These are phyloP conservation scores for Chlorella sp. DNA, from an alignment of 139 green algal genomes.

Conservation along the genomic window DNA sequence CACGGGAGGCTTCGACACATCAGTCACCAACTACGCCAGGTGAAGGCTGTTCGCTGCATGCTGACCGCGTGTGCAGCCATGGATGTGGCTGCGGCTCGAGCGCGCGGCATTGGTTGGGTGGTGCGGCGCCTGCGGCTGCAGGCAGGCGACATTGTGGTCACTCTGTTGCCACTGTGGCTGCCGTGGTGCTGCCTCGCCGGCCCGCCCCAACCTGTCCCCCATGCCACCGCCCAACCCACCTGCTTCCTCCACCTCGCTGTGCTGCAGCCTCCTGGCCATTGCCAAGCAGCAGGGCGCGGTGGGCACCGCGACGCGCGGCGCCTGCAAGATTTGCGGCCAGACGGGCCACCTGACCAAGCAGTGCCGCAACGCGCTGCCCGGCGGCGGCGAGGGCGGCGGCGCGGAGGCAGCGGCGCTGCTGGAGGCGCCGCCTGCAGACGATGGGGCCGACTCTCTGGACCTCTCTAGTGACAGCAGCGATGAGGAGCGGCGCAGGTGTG, in stretches of 20 bases:
- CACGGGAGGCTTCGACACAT: conserved; percentile 75
- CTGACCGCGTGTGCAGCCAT: too few relatives aligned
- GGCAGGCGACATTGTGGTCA: too few relatives aligned
- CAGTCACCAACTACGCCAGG: conserved; percentile 65
- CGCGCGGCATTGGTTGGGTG: too few relatives aligned
- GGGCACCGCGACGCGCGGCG: conserved; percentile 67
- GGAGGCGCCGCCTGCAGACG: background rate
- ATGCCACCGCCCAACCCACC: too few relatives aligned
- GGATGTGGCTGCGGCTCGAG: too few relatives aligned
- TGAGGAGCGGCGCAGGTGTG: conserved; percentile 38
- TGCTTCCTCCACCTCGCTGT: too few relatives aligned
- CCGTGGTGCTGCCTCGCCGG: too few relatives aligned
- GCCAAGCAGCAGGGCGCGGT: conserved; percentile 73
- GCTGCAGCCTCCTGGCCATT: conserved; percentile 69
- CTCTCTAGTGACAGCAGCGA: conserved; percentile 33
- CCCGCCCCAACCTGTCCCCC: too few relatives aligned
- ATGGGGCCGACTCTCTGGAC: conserved; percentile 26
- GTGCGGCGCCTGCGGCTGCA: too few relatives aligned
- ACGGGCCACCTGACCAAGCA: conserved; percentile 91
- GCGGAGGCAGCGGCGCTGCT: conserved; percentile 2
- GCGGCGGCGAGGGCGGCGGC: background rate
- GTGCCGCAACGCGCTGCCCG: conserved; percentile 74
- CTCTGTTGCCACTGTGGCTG: too few relatives aligned
- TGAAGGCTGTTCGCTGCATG: too few relatives aligned
- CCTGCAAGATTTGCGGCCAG: conserved; percentile 86